Evolutionary conservation across 352 stramenopile species (phyloP), one percentile per base, ranked within the genome.

Genomic region (Globisporangium echinulatum): DNA sequence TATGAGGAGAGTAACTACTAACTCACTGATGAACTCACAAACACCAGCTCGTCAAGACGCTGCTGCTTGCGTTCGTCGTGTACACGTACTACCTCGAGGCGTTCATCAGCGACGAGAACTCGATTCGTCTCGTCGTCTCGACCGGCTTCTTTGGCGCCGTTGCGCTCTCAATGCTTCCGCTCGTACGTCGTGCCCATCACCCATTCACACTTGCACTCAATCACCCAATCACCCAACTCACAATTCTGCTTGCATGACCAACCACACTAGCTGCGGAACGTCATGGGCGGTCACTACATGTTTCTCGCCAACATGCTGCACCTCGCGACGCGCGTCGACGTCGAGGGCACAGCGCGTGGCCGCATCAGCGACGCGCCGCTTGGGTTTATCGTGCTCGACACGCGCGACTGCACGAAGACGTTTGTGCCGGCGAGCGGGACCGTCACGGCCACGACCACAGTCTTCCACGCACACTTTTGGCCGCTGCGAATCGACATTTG

Each of bases 211-310:
- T 55, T 42, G 43, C 33, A 61, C 36, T 56, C 53, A 10, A 19
- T 38, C 48, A 54, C n/a, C 54, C 2, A 17, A 2, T 38, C 49
- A n/a, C 49, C 25, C 19, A 19, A 33, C 25, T 33, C 25, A 33
- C 2, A 33, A 33, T 33, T 33, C 25, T 64, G 13, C 54, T 39
- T 57, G 14, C 44, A 14, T n/a, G 33, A 17, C 48, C 15, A 14
- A 37, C 3, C 7, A 6, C 39, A 7, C 1, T 49, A 90, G 81
- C 58, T 90, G 9, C 78, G 75, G 36, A 90, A 90, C 49, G 65
- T 88, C 62, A 70, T 90, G 67, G 81, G 78, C 4, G 81, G 72
- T 2, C 78, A 87, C 61, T 85, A 88, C 62, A 88, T 90, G 81
- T 90, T 90, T 49, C 63, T 90, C 52, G 62, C 70, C 62, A 90